Evolutionary conservation across 768 basidiomycete species (phyloP).

Genomic region (Russula lepida): DNA sequence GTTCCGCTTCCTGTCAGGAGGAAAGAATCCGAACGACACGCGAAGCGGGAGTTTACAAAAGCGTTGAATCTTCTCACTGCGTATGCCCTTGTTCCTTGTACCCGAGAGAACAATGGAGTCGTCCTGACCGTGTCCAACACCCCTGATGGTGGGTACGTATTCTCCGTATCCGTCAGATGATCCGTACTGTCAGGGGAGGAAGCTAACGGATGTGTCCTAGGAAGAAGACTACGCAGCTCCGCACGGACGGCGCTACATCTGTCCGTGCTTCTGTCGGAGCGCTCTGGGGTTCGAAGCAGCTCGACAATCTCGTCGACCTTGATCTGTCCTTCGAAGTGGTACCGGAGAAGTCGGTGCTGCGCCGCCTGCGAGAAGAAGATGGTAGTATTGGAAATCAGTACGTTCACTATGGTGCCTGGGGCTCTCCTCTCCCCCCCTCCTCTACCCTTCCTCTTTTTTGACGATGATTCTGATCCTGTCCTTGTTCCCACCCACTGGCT

Average conservation of each 20-base stretch:
- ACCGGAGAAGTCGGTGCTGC: slow-evolving; percentile 47
- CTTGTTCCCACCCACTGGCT: not conserved
- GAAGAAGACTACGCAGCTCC: slow-evolving; percentile 58
- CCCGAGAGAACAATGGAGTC: slow-evolving; percentile 47
- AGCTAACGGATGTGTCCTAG: slow-evolving; percentile 28
- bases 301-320: slow-evolving; percentile 69
- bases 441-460: too few relatives aligned
- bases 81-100: slow-evolving; percentile 83
- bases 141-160: slow-evolving; percentile 56
- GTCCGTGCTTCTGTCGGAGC: slow-evolving; percentile 56
- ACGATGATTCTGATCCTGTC: slow-evolving; percentile 13
- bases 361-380: slow-evolving; percentile 25
- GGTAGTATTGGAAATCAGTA: slow-evolving; percentile 8
- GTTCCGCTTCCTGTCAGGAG: slow-evolving; percentile 78
- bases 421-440: too few relatives aligned
- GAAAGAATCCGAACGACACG: slow-evolving; percentile 84
- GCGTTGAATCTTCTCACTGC: slow-evolving; percentile 74
- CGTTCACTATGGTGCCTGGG: not conserved
- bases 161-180: not conserved
- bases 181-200: not conserved
- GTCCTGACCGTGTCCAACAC: slow-evolving; percentile 68
- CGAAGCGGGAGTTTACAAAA: slow-evolving; percentile 84
- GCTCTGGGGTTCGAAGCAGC: slow-evolving; percentile 78
- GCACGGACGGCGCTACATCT: slow-evolving; percentile 59
- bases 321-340: slow-evolving; percentile 61